Conservation (phyloP, 805 yeast genomes). For the Clavispora carvajalis region DNA sequence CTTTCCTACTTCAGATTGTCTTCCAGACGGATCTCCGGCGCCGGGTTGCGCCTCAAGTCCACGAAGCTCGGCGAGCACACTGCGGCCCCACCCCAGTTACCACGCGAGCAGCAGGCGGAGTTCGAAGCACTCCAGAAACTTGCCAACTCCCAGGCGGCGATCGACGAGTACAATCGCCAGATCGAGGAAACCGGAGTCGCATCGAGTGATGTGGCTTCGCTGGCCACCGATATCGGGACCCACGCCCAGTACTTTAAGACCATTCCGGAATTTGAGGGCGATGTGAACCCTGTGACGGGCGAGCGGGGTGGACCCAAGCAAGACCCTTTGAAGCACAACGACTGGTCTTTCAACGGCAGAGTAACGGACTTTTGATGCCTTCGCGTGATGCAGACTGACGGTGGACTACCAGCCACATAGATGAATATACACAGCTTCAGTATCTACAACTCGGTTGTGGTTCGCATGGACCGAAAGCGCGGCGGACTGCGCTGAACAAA, state of each 20-base stretch:
- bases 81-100: constrained; percentile 64
- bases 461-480: too few species aligned
- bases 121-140: constrained; percentile 79
- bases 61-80: constrained; percentile 21
- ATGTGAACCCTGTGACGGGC: constrained; percentile 87
- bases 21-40: neutral
- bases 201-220: constrained; percentile 13
- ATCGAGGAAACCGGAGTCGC: constrained; percentile 21
- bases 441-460: too few species aligned
- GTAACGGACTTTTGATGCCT: constrained; percentile 84
- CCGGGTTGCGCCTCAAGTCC: constrained; percentile 3
- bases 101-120: constrained; percentile 81
- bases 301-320: constrained; percentile 97
- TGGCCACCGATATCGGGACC: constrained; percentile 53
- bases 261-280: constrained; percentile 94
- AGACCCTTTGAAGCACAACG: constrained; percentile 81
- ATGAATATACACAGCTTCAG: too few species aligned
- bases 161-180: constrained; percentile 63
- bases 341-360: constrained; percentile 93
- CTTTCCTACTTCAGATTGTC: neutral
- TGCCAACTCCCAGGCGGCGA: constrained; percentile 74
- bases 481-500: too few species aligned
- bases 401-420: too few species aligned
- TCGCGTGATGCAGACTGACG: too few species aligned
- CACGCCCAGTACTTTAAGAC: constrained; percentile 70